Conservation (phyloP, 257 asterid genomes). For the Jacaranda mimosifolia region DNA sequence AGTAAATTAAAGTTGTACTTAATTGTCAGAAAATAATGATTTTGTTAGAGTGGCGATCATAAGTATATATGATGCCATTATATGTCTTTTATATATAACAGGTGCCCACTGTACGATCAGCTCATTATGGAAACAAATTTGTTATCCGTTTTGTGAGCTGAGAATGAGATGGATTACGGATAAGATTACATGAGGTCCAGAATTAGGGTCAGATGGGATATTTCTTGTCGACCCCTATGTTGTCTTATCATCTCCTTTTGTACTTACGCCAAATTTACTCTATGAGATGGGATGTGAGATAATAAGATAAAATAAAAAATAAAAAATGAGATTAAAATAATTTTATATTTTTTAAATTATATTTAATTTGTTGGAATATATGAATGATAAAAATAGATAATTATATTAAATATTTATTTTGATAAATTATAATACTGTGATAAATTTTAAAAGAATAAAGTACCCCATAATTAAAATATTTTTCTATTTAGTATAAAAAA, state of each 20-base stretch:
- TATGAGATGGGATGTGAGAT: too few relatives aligned
- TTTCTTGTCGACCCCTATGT: slow-evolving; percentile 2
- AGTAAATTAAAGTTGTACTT: slow-evolving; percentile 1
- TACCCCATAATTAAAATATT: too few relatives aligned
- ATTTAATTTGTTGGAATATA: too few relatives aligned
- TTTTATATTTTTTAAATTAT: too few relatives aligned
- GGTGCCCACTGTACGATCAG: neutral
- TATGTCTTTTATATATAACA: slow-evolving; percentile 8
- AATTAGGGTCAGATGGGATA: neutral
- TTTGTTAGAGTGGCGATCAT: neutral
- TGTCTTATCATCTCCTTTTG: slow-evolving; percentile 6
- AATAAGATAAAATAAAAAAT: too few relatives aligned
- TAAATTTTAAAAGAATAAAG: too few relatives aligned
- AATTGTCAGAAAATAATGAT: slow-evolving; percentile 3
- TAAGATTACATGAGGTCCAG: slow-evolving; percentile 23
- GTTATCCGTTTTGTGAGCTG: neutral
- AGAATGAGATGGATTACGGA: slow-evolving; percentile 32
- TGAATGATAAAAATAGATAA: too few relatives aligned
- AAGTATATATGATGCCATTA: slow-evolving; percentile 7
- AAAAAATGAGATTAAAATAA: too few relatives aligned
- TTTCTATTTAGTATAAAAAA: too few relatives aligned
- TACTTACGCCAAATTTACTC: too few relatives aligned
- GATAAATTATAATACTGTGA: too few relatives aligned
- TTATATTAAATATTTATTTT: too few relatives aligned
- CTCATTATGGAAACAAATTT: neutral